Conservation (phyloP, 345 rosid species). For the Theobroma cacao region DNA sequence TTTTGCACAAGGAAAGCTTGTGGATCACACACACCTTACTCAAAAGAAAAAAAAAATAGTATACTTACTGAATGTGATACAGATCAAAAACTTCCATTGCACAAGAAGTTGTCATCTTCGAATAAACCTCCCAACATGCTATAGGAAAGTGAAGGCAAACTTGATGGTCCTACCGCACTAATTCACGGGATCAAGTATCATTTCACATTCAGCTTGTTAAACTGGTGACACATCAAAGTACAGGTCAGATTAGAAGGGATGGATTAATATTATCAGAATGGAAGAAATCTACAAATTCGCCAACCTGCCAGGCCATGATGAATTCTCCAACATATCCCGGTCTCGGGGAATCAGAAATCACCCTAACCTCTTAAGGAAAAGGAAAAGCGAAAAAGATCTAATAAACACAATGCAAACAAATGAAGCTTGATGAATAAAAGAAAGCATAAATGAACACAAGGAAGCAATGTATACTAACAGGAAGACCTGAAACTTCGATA, state of each 20-base stretch:
- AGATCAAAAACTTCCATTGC: too few species aligned
- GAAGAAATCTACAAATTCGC: not conserved
- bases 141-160: not conserved
- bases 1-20: not conserved
- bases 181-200: slow-evolving; percentile 47
- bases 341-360: not conserved
- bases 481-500: not conserved
- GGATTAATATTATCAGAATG: not conserved
- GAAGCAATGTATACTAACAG: not conserved
- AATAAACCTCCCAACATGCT: not conserved
- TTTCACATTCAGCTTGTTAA: slow-evolving; percentile 66
- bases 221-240: slow-evolving; percentile 45
- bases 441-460: not conserved
- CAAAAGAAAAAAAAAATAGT: too few species aligned
- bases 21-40: not conserved
- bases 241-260: slow-evolving; percentile 13
- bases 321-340: not conserved
- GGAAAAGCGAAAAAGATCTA: not conserved
- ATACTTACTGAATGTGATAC: slow-evolving; percentile 57
- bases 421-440: not conserved
- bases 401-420: not conserved
- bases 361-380: not conserved
- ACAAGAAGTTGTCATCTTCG: slow-evolving; percentile 20
- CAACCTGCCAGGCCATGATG: slow-evolving; percentile 6
- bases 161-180: slow-evolving; percentile 31